Evolutionary conservation across 495 filamentous ascomycete genomes (phyloP), one percentile per base, ranked within the genome.

Genomic region (Hypoxylon intermedium): DNA sequence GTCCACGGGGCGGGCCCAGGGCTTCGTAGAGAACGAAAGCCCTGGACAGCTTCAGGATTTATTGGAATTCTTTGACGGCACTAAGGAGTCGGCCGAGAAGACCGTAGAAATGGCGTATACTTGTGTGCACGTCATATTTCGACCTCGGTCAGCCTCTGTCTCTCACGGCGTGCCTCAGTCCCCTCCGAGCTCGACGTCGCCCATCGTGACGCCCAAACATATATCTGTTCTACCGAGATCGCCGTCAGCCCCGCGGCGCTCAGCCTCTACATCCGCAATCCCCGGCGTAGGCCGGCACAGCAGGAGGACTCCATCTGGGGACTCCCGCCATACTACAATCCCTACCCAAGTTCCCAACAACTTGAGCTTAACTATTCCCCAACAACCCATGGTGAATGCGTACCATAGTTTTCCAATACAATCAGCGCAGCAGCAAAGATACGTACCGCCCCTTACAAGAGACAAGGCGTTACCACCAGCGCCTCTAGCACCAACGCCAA

Each of bases 41-140:
- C 74, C 77, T 3, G 77, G 77, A 7, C 75, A 79, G 52, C 72
- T 81, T 16, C 79, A 81, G 61, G 79, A 81, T 46, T 68, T 79
- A 2, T 72, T 81, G 36, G 79, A 81, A 31, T 81, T 80, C 57
- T 81, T 79, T 64, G 69, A 74, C 30, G 75, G 73, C 9, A 56
- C 60, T 11, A 71, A 72, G 24, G 75, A 78, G 50, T 72, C 75
- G 41, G 73, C 77, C 2, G 69, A 72, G 42, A 67, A 66, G 31
- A 67, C 80, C 19, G 73, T 75, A 6, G 67, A 70, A 26, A 60
- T 79, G 33, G 77, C 77, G 6, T 74, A 79, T 53, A 71, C 71
- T 31, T 70, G 71, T 41, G 77, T 78, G 13, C 74, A 72, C 20
- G 74, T 79, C 48, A 63, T 75, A 12, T 62, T 73, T 6, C 68